Evolutionary conservation across 805 yeast species (phyloP), one percentile per base, ranked within the genome.

Genomic region (Yamadazyma ubonensis): DNA sequence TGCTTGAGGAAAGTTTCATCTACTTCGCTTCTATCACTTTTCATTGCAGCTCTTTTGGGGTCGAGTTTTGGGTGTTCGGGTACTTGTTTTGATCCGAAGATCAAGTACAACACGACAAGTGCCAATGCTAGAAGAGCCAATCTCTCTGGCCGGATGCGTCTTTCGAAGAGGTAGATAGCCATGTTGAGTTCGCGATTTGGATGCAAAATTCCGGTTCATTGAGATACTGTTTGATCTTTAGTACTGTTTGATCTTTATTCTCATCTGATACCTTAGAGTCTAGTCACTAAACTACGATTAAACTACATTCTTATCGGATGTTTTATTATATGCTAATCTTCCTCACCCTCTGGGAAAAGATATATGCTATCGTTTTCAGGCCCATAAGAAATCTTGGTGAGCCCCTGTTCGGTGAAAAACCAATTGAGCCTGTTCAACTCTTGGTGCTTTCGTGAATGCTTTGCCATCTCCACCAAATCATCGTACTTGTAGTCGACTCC

Each of bases 401-500:
- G 18, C 8, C 38, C 38, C 9, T 12, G 26, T 11, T 30, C 37
- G 14, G 39, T 29, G 19, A 39, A 39, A 18, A 29, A 34, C 29
- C 33, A 16, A 10, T 8, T 28, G 29, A 39, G 28, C 4, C 19
- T 10, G 6, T 32, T 26, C 8, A 39, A 9, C 6, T 21, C 15
- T 4, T 20, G 6, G 29, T 38, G 30, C 11, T 23, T 17, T 8
- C 23, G 14, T 12, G 33, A n/a, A 14, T 26, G 11, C 14, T 21
- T 16, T 10, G 42, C 42, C 14, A 29, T 21, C 11, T 32, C 27
- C 12, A 39, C 19, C 25, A 39, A 33, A 22, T 33, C 42, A 3
- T 33, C 42, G 23, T 39, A 39, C 6, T 27, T 32, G 17, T 31
- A 38, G 29, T 32, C 32, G 6, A 6, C 15, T 6, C 21, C 29